Evolutionary conservation across 129 eudicot species (phyloP), one percentile per base, ranked within the genome.

Genomic region (Heracleum sosnowskyi): DNA sequence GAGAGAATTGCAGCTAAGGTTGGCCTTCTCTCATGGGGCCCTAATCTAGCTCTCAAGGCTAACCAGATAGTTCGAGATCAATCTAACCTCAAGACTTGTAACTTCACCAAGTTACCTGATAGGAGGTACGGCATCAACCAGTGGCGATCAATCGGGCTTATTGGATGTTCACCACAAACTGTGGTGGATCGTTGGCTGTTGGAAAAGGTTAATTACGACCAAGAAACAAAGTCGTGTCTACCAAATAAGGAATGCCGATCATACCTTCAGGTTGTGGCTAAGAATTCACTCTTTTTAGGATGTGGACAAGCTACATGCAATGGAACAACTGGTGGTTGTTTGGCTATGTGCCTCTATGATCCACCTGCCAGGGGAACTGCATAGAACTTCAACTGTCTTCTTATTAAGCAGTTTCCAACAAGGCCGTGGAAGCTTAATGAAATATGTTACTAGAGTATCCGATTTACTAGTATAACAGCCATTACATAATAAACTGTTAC

Each of bases 21-120:
- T 35, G n/a, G 18, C 15, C 79, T 51, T 0, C 72, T 76, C 36
- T 7, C 16, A n/a, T 76, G 79, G 70, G 40, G 51, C 49, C 79
- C 35, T 63, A 76, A 47, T 51, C 64, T 76, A 33, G 69, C 34
- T 31, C 33, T 12, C 28, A 46, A 1, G 79, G 69, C 69, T 34
- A 20, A 31, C 22, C 34, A 22, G 45, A 36, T 76, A 26, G 64
- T 74, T 29, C 62, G 11, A 20, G 36, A 34, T 26, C 77, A 74
- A 74, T 10, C 79, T 62, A 76, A 53, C 66, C 66, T 29, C 60
- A 76, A 51, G 33, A 24, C 28, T 76, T 76, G 79, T 33, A 76
- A 45, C 29, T 45, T 75, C 12, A 22, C 64, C 2, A 31, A 18
- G 29, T 76, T 49, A 24, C 34, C 41, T 1, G 39, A 37, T 31